Evolutionary conservation across 305 asterid species (phyloP).

Genomic region (Solanum chacoense): DNA sequence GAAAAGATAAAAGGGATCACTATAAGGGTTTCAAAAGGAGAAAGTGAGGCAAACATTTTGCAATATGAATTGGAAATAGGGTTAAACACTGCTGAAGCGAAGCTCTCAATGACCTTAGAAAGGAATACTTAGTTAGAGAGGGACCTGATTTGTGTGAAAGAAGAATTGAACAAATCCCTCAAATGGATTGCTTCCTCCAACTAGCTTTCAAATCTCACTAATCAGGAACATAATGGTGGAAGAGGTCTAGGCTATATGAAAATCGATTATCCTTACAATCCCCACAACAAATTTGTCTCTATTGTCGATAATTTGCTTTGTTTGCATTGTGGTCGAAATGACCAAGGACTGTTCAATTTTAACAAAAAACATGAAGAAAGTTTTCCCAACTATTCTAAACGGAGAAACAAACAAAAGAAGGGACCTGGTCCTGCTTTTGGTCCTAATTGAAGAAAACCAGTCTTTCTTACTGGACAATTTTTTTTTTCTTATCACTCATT

Average conservation of each 20-base stretch:
- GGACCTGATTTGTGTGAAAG: background rate
- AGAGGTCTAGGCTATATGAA: background rate
- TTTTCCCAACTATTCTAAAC: background rate
- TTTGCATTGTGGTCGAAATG: background rate
- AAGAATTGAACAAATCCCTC: background rate
- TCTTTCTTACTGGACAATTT: background rate
- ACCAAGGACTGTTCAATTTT: background rate
- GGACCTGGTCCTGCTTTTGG: background rate
- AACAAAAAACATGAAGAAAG: background rate
- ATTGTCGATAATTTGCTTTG: too few species aligned
- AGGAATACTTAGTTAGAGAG: background rate
- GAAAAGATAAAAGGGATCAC: too few species aligned
- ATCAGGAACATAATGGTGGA: background rate
- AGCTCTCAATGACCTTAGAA: too few species aligned
- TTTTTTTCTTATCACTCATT: background rate
- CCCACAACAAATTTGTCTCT: background rate
- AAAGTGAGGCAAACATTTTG: background rate
- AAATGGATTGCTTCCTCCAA: background rate
- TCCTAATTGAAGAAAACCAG: background rate
- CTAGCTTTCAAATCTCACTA: background rate
- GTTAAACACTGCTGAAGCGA: too few species aligned
- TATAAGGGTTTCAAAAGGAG: too few species aligned
- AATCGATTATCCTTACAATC: background rate
- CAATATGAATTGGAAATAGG: background rate
- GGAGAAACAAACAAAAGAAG: background rate